Conservation (phyloP, 768 basidiomycete species). For the Kwoniella shandongensis region DNA sequence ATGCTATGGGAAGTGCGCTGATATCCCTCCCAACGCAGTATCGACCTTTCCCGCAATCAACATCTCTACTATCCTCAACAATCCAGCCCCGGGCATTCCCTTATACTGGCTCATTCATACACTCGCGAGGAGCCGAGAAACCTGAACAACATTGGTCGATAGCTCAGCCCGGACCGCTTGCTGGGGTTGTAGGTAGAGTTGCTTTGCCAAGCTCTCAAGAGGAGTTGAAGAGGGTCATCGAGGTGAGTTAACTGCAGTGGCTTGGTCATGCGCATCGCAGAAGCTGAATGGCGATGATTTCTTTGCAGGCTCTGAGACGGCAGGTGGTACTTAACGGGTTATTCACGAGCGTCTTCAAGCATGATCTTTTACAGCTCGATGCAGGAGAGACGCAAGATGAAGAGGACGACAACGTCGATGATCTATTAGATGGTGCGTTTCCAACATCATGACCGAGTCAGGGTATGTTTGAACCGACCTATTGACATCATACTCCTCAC, state of each 20-base stretch:
- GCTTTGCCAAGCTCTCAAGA: constrained; percentile 16
- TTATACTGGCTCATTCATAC: constrained; percentile 30
- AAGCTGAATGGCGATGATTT: background rate
- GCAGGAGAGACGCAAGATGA: constrained; percentile 1
- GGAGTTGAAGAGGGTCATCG: constrained; percentile 12
- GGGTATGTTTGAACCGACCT: too few relatives aligned
- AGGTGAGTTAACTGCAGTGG: constrained; percentile 12
- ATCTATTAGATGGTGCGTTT: constrained; percentile 21
- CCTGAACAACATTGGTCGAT: constrained; percentile 37
- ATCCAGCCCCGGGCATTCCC: constrained; percentile 25
- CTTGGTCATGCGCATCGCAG: background rate
- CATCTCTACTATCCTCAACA: background rate
- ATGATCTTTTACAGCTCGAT: background rate
- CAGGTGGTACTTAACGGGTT: constrained; percentile 32
- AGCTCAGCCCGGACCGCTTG: constrained; percentile 32
- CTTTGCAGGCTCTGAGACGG: constrained; percentile 10
- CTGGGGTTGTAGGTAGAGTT: constrained; percentile 29
- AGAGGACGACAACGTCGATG: constrained; percentile 9
- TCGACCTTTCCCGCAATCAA: background rate
- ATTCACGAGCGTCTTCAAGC: constrained; percentile 24
- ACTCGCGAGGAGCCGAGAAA: background rate
- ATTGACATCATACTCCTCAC: too few relatives aligned
- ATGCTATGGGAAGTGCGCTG: too few relatives aligned
- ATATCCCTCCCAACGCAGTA: too few relatives aligned
- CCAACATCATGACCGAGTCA: too few relatives aligned